Conservation (phyloP, 2,329 filamentous ascomycete species). For the Xylaria sp. region DNA sequence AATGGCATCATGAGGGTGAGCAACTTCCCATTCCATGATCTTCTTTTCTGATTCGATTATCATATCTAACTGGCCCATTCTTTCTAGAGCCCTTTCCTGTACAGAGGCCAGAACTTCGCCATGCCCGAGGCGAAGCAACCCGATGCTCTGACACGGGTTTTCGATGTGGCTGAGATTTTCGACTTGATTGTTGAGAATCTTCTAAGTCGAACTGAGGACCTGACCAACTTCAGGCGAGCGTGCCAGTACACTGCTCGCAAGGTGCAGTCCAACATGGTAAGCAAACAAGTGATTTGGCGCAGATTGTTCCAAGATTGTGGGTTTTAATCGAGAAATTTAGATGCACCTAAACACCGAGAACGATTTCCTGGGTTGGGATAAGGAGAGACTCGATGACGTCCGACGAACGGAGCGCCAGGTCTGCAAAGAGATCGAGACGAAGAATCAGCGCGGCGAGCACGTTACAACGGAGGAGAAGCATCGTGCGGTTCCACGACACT, state of each 20-base stretch:
- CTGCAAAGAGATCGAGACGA: neutral
- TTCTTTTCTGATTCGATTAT: no score
- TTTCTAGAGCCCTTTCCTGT: constrained; percentile 10
- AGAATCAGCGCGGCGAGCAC: neutral
- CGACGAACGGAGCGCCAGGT: neutral
- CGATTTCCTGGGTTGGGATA: constrained; percentile 10
- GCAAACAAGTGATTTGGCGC: neutral
- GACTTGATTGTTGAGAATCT: constrained; percentile 14
- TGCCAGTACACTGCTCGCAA: constrained; percentile 21
- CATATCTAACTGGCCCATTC: neutral
- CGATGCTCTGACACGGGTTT: constrained; percentile 4
- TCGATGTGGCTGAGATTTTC: constrained; percentile 21
- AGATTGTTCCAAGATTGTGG: neutral
- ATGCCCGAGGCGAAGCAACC: constrained; percentile 12
- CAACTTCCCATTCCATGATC: neutral
- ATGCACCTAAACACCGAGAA: constrained; percentile 12
- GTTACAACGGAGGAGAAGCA: neutral
- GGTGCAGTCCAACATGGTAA: constrained; percentile 20
- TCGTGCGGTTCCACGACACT: neutral
- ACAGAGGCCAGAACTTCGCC: constrained; percentile 6
- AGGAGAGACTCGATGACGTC: neutral
- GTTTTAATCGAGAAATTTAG: constrained; percentile 18
- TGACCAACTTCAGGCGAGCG: constrained; percentile 22
- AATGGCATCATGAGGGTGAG: constrained; percentile 13
- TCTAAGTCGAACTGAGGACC: constrained; percentile 14